Evolutionary conservation across 1,284 basidiomycete genomes (phyloP), one percentile per base, ranked within the genome.

Genomic region (Boletus smithii): DNA sequence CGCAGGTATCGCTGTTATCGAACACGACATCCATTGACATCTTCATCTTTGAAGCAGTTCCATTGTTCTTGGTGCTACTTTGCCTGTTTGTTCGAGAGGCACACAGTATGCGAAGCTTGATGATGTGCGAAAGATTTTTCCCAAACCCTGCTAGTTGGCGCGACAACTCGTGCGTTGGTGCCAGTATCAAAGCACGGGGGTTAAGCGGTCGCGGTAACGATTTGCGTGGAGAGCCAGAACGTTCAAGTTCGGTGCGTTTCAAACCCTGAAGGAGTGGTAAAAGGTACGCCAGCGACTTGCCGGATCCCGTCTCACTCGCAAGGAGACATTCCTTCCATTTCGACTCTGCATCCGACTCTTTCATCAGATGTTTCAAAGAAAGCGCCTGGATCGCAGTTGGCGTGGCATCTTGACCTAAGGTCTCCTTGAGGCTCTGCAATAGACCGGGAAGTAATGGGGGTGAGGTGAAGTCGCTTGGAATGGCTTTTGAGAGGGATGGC

Each of bases 281-380:
- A 29, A 94, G 77, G 62, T 93, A 94, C 1, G 91, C 91, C n/a
- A 93, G 77, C 4, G 87, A 91, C 70, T 95, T 95, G 1, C 91
- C 91, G 0, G 88, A 91, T 8, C 91, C 91, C 0, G 91, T 94
- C 67, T 94, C 91, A 0, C 87, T 85, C 0, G 89, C 91, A 2
- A 95, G 74, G 9, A 94, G 74, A 51, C 75, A 82, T 56, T 86
- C 74, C 37, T 71, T 73, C 69, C 76, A 80, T 26, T 47, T 51
- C 22, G 53, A 37, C 38, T 55, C 50, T 17, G 36, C 24, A 22
- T 40, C 48, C 23, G 53, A 32, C 67, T 43, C 35, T 66, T 58
- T 68, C 61, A 89, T 66, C n/a, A 83, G 65, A 50, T 80, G 71
- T 51, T 81, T 77, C 16, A 91, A 66, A 17, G 85, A 77, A 20